Base-by-base conservation (phyloP, 225 moss, liverwort and hornwort genomes). In the Polytrichum formosum region DNA sequence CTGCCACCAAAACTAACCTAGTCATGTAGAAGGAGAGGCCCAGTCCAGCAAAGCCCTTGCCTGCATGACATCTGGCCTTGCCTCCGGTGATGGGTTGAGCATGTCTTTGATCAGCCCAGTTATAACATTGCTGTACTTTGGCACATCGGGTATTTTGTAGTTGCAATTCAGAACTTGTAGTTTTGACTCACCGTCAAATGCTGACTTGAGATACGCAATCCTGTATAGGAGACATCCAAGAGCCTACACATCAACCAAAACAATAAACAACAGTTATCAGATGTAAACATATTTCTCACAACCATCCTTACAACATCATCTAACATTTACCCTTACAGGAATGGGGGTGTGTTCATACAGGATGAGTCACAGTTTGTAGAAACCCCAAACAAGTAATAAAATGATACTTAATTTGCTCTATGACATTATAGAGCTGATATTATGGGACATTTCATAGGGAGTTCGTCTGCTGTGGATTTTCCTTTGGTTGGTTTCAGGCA, bases 1-100 rank as follows among this genome's bases (percentile, higher is more conserved):
- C 93, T 91, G 87, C 88, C 87, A 90, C 87, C 87, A 90, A 93
- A 89, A 96, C 96, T 96, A 96, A 96, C 96, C 96, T 96, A 96
- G 76, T 91, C 82, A 93, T 90, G 91, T 83, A 95, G 95, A 85
- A 90, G 86, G 84, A 88, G 90, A 85, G 90, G 93, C 93, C 91
- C 82, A 90, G 82, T 91, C 88, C 88, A 93, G 85, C 93, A 93
- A 89, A 93, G 93, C 93, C 93, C 96, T 96, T 96, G 96, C 96
- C 96, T 96, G 96, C 91, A 89, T 90, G 82, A 91, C 90, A 98
- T 92, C 92, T 59, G 98, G 98, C 88, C 98, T 94, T 70, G 85
- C 88, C 73, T 91, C 92, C 74, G 98, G 98, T 73, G 90, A 92
- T 69, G 91, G 84, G 46, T 86, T 89, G 72, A 98, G 94, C 98